Base-by-base conservation (phyloP, 2,329 filamentous ascomycete species). In the Atkinsonella texensis region DNA sequence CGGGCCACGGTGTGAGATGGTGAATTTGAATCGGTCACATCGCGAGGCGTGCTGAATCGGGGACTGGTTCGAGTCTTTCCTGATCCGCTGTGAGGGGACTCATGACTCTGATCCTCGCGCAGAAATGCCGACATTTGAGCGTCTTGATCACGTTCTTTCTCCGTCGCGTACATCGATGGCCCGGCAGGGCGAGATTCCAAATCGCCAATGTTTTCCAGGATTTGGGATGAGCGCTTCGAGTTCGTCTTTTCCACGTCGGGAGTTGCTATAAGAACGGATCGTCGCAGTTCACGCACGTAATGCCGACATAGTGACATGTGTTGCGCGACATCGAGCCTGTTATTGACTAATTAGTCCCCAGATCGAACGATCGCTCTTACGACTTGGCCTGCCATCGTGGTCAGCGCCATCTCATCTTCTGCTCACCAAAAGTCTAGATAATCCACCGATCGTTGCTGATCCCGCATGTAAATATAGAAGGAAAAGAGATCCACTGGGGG, bases 401-500 rank as follows among this genome's bases (percentile, higher is more conserved):
- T 20, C 15, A 46, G n/a, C 12, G 42, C 40, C 13, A 15, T 28
- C 9, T n/a, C 17, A 23, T 32, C 15, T 17, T 40, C 13, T 15
- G 65, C 81, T 53, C 74, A 97, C 93, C 94, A 98, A 70, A 98
- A 98, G 66, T 98, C 93, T 42, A 98, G 74, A 63, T 98, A 98
- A 64, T 98, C 93, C 12, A 98, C 93, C 8, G 91, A 96, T 66
- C 90, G 83, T 69, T 98, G 93, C 70, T 96, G 90, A 68, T 98
- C 94, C 62, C 93, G 83, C 93, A 98, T 98, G 71, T 95, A 98
- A 62, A 98, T 98, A 71, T 98, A 98, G 74, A 98, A 98, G 2
- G 90, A 96, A 69, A 95, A 98, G 11, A 98, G 76, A 64, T 98
- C 94, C 53, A 98, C 91, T 0, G 93, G 93, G 47, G 94, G 88